These are phyloP conservation scores for Amylocarpus encephaloides DNA, from an alignment of 2,329 filamentous ascomycete species.

Conservation along the genomic window DNA sequence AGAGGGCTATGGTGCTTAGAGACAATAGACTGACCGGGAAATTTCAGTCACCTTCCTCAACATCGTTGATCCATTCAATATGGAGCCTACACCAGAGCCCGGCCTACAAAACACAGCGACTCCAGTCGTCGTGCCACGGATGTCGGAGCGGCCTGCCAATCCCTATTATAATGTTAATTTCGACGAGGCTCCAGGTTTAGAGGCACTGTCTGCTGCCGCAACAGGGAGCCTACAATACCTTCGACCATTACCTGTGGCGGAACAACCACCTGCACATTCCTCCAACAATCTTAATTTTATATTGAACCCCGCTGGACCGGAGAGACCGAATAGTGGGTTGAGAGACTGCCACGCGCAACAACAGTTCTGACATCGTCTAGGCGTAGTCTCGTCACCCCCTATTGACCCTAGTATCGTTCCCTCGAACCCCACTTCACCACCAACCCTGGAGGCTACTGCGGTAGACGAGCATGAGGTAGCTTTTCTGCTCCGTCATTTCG, in stretches of 20 bases:
- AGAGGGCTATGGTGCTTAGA: background rate
- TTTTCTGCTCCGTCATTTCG: conserved; percentile 54
- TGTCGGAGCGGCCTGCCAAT: conserved; percentile 20
- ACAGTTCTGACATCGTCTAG: conserved; percentile 27
- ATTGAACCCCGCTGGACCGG: conserved; percentile 37
- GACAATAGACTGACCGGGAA: conserved; percentile 21
- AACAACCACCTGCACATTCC: conserved; percentile 23
- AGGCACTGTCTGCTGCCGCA: conserved; percentile 47
- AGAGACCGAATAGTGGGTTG: conserved; percentile 19
- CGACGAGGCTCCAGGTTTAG: conserved; percentile 43
- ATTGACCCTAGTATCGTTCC: conserved; percentile 37
- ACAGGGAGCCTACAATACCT: conserved; percentile 35
- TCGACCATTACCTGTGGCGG: conserved; percentile 18
- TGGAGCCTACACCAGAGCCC: conserved; percentile 37
- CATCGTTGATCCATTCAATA: conserved; percentile 55
- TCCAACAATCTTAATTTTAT: conserved; percentile 49
- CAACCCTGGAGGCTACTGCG: background rate
- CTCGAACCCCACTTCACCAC: conserved; percentile 3
- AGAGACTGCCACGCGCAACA: conserved; percentile 8
- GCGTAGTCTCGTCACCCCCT: conserved; percentile 34
- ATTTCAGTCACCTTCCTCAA: conserved; percentile 52
- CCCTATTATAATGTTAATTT: conserved; percentile 18
- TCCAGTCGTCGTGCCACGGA: conserved; percentile 11
- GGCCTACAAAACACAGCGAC: conserved; percentile 20
- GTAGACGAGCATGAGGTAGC: conserved; percentile 49